phyloP scores from a whole-genome alignment of 1,284 basidiomycete genomes.

The Cystobasidiaceae sp. region DNA sequence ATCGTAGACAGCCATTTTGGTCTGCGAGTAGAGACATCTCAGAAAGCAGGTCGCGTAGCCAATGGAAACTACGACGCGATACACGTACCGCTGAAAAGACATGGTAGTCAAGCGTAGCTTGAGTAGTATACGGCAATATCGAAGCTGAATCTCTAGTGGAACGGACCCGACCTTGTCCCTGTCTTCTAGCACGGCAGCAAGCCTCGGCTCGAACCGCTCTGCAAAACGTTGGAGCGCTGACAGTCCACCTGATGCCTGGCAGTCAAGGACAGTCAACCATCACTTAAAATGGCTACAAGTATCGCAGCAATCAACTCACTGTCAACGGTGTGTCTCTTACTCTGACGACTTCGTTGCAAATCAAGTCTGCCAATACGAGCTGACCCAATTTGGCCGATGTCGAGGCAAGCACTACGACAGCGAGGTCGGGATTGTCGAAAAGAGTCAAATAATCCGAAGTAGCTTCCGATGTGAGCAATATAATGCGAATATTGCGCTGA shows the following conservation, averaged over 20 bases:
- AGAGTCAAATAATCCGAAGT: background rate
- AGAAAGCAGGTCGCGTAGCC: no score
- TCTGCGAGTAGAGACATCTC: background rate
- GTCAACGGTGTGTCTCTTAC: background rate
- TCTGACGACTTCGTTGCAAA: background rate
- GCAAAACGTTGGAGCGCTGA: background rate
- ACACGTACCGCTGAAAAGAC: background rate
- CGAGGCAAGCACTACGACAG: background rate
- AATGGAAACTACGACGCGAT: background rate
- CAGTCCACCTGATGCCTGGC: background rate
- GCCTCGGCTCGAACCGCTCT: background rate
- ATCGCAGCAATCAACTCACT: background rate
- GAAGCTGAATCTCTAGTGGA: background rate
- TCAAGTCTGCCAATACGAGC: background rate
- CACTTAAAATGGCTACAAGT: background rate
- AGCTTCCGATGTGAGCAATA: background rate
- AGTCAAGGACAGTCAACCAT: background rate
- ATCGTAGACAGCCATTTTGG: background rate
- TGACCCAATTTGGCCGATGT: background rate
- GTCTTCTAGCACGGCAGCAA: background rate
- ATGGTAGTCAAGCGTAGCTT: background rate
- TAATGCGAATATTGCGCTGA: background rate
- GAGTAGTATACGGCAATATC: background rate
- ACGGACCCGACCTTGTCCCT: background rate
- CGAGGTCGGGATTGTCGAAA: background rate